Evolutionary conservation across 805 yeast species (phyloP).

Genomic region (Suhomyces sp.): DNA sequence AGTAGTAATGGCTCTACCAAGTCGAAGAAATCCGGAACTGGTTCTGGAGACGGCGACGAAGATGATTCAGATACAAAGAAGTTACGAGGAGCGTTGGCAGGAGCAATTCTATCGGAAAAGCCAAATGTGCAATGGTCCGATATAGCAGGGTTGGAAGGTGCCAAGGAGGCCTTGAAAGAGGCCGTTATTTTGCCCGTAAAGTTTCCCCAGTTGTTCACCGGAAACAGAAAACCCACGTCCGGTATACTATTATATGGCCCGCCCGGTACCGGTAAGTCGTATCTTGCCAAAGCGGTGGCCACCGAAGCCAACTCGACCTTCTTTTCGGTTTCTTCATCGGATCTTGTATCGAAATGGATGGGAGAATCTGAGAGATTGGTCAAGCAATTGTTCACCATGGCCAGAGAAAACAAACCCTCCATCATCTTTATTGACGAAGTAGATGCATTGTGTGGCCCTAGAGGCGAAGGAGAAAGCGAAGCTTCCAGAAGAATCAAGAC

Average conservation of each 20-base stretch:
- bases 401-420: conserved; percentile 92
- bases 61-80: conserved; percentile 84
- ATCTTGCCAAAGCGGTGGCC: conserved; percentile 95
- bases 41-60: conserved; percentile 54
- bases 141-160: conserved; percentile 92
- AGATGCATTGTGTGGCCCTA: conserved; percentile 95
- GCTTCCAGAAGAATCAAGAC: conserved; percentile 96
- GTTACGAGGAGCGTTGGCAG: conserved; percentile 83
- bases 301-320: conserved; percentile 97
- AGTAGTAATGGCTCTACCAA: conserved; percentile 58
- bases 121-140: conserved; percentile 95
- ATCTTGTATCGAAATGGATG: conserved; percentile 98
- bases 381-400: conserved; percentile 92
- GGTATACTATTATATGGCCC: conserved; percentile 78
- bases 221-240: conserved; percentile 87
- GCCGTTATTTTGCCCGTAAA: conserved; percentile 95
- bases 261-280: conserved; percentile 98
- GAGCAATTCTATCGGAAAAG: conserved; percentile 85
- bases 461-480: conserved; percentile 97
- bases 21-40: conserved; percentile 46
- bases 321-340: conserved; percentile 94
- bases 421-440: conserved; percentile 97
- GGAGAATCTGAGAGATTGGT: conserved; percentile 97
- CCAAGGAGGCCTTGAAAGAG: conserved; percentile 94
- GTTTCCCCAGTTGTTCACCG: conserved; percentile 93